Base-by-base conservation (phyloP, 2,329 filamentous ascomycete species). In the Allantophomopsis lycopodina region DNA sequence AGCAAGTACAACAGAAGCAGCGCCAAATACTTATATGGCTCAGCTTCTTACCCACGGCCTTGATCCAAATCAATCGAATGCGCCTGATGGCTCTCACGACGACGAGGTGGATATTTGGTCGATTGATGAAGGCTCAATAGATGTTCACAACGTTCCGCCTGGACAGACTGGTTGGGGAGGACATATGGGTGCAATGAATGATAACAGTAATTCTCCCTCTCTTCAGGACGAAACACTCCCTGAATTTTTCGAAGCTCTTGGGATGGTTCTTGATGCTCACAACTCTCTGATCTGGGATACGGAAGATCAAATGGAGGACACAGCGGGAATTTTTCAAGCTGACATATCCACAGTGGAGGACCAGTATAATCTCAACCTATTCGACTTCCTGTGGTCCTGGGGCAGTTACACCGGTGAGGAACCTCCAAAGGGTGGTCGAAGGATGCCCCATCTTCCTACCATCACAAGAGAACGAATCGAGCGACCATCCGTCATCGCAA, bases 351-450 rank as follows among this genome's bases (percentile, higher is more conserved):
- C 51, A 55, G 54, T 55, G 43, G 49, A 52, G 38, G 51, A 54
- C 14, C 50, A 53, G 11, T 60, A 62, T 40, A 77, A 77, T 48
- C 57, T 63, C 30, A 62, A 62, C 35, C 55, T 73, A 20, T 45
- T 59, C 21, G 61, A 69, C 31, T 75, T 76, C 46, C 57, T 76
- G 23, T 57, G 61, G 31, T 50, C 59, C 30, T 76, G 73, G 72
- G 47, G 38, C 14, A 40, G 40, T 16, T 37, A 40, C 21, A 38
- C 42, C 10, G 18, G 41, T 7, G 15, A 18, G 28, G 37, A 41
- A 39, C 40, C 43, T 17, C 5, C 18, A 4, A 17, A 43, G 35
- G 34, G 44, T 41, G 33, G 52, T 2, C 21, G 39, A 39, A 37
- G 49, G 44, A n/a, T 28, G 10, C 52, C 52, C 11, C 30, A 40